Percentiles rank a stretch among this genome's conserved stretches.
Conservation (phyloP, 2,329 filamentous ascomycete species). For the Diplodia corticola region DNA sequence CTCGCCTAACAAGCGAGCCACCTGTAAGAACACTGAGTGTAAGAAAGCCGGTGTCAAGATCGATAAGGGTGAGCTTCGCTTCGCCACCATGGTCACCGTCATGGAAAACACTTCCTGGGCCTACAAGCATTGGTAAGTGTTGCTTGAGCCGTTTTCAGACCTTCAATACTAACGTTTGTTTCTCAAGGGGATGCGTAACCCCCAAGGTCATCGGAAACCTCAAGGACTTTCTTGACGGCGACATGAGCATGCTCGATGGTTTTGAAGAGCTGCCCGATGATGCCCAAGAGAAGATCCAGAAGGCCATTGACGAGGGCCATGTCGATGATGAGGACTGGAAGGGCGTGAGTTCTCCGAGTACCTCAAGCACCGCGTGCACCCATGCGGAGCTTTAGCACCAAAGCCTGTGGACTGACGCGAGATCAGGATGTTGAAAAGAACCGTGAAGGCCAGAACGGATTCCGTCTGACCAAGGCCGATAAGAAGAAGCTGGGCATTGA, state of each 20-base stretch:
- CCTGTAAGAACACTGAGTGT: conserved; percentile 72
- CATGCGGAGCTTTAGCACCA: conserved; percentile 28
- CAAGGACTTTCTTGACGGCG: conserved; percentile 56
- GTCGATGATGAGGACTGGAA: conserved; percentile 86
- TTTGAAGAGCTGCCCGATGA: conserved; percentile 74
- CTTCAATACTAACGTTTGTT: conserved; percentile 25
- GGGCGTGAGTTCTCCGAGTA: conserved; percentile 61
- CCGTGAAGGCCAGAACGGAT: conserved; percentile 65
- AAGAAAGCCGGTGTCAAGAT: conserved; percentile 71
- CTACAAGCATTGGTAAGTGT: conserved; percentile 82
- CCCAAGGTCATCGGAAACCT: conserved; percentile 70
- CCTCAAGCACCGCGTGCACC: conserved; percentile 8
- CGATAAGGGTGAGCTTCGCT: conserved; percentile 73
- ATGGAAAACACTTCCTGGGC: conserved; percentile 62
- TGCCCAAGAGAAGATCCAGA: conserved; percentile 70
- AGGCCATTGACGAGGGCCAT: conserved; percentile 73
- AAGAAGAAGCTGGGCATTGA: conserved; percentile 31
- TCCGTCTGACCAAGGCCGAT: conserved; percentile 48
- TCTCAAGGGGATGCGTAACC: conserved; percentile 81
- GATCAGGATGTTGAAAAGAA: conserved; percentile 73
- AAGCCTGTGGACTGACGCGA: conserved; percentile 25
- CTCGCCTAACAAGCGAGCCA: conserved; percentile 69
- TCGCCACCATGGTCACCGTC: conserved; percentile 71
- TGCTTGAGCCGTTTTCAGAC: background rate
- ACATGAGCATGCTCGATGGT: conserved; percentile 73